Evolutionary conservation across 2,329 filamentous ascomycete genomes (phyloP).

Genomic region (Hymenotorrendiella dingleyae): DNA sequence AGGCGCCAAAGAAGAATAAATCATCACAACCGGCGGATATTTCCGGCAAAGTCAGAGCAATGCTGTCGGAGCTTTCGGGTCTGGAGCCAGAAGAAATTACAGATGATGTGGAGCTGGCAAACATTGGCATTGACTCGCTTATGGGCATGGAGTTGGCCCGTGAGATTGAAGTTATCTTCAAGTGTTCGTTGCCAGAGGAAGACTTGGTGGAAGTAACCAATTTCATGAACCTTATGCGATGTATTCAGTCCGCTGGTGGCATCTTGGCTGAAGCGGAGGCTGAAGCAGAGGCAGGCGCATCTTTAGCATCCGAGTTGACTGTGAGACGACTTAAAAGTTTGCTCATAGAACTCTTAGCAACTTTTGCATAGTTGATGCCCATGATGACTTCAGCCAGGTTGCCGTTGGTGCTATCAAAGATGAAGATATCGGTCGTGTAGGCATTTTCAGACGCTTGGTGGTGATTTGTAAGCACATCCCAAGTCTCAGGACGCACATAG

Average conservation of each 20-base stretch:
- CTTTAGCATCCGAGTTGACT: no score
- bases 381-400: constrained; percentile 31
- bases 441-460: constrained; percentile 20
- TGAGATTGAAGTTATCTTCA: constrained; percentile 36
- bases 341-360: constrained; percentile 27
- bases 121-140: constrained; percentile 44
- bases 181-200: constrained; percentile 24
- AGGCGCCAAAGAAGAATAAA: no score
- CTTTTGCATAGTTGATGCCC: constrained; percentile 29
- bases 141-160: constrained; percentile 42
- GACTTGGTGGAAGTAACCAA: neutral
- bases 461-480: constrained; percentile 21
- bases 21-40: no score
- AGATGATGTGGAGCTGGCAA: constrained; percentile 32
- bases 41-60: constrained; percentile 6
- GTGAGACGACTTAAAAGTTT: constrained; percentile 22
- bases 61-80: constrained; percentile 29
- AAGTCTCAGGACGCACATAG: neutral
- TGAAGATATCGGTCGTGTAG: constrained; percentile 32
- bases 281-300: no score
- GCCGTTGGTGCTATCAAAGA: constrained; percentile 30
- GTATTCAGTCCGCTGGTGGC: neutral
- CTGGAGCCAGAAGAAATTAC: constrained; percentile 34
- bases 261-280: constrained; percentile 9
- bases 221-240: neutral